Evolutionary conservation across 108 stramenopile genomes (phyloP).

Genomic region (Skeletonema grethae): DNA sequence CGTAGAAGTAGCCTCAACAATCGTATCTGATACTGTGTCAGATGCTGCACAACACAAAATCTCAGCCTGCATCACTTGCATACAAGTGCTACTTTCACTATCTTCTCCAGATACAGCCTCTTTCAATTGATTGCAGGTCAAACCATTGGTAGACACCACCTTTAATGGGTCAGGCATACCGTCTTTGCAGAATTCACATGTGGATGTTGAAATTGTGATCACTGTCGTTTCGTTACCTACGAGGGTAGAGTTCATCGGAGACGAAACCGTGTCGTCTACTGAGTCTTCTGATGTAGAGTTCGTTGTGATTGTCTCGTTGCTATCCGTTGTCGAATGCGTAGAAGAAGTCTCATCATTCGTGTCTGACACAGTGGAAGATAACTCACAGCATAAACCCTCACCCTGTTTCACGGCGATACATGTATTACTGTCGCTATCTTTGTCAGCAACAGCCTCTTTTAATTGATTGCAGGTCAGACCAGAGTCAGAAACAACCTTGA

Average conservation of each 20-base stretch:
- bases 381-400: neutral
- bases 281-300: neutral
- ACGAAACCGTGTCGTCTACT: neutral
- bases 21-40: neutral
- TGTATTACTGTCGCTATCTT: slow-evolving; percentile 1
- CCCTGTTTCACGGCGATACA: neutral
- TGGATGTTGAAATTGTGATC: too few species aligned
- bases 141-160: neutral
- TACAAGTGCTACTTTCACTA: neutral
- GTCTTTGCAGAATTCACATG: slow-evolving; percentile 1
- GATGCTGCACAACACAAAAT: neutral
- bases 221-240: too few species aligned
- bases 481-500: neutral
- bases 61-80: neutral
- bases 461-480: neutral
- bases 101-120: neutral
- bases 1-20: neutral
- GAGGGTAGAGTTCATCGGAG: too few species aligned
- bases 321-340: neutral
- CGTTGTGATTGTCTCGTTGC: too few species aligned
- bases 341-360: neutral
- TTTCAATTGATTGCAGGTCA: neutral
- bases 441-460: neutral
- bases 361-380: neutral
- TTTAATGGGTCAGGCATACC: neutral